Base-by-base conservation (phyloP, 768 basidiomycete species). In the Lentinula boryana region DNA sequence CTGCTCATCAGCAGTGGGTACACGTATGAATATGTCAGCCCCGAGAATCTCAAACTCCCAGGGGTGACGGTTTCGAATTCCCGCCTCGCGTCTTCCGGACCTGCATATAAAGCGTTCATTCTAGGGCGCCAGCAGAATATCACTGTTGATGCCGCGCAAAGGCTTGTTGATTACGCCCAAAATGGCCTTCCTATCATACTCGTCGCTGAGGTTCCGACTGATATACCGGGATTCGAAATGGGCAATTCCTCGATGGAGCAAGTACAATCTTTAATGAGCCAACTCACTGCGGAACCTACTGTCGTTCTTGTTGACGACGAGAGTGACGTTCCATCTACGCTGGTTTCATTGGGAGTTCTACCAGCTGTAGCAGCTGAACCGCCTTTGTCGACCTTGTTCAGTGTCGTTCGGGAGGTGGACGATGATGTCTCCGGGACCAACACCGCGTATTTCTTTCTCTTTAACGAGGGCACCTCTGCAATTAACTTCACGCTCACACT, bases 11-110 rank as follows among this genome's bases (percentile, higher is more conserved):
- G 43, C 36, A 56, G 58, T 2, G 64, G 64, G 15, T 65, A 60
- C 35, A 54, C 64, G 2, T 65, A 63, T 32, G 64, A 65, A 16
- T 65, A 65, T 38, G 64, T 63, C 35, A 65, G 64, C 27, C 62
- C 62, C 8, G 64, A 65, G 31, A 65, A 65, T 40, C 21, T 65
- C 5, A 61, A 63, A 44, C 64, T 65, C 46, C 64, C 62, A 9
- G 64, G 64, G 6, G 62, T 65, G 16, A 60, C 59, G 15, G 64
- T 65, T 32, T 41, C 62, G 35, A 44, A 60, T 38, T 55, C 55
- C 15, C 64, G 64, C 2, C 64, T 65, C 32, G 59, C 62, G 5
- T 16, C 60, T 9, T 10, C 46, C 31, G 64, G 64, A 15, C 64
- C 64, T 18, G 64, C 62, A 2, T 65, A 65, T 32, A 65, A 65